Evolutionary conservation across 371 early-diverging fungal genomes (phyloP), one percentile per base, ranked within the genome.

Genomic region (Circinella umbellata): DNA sequence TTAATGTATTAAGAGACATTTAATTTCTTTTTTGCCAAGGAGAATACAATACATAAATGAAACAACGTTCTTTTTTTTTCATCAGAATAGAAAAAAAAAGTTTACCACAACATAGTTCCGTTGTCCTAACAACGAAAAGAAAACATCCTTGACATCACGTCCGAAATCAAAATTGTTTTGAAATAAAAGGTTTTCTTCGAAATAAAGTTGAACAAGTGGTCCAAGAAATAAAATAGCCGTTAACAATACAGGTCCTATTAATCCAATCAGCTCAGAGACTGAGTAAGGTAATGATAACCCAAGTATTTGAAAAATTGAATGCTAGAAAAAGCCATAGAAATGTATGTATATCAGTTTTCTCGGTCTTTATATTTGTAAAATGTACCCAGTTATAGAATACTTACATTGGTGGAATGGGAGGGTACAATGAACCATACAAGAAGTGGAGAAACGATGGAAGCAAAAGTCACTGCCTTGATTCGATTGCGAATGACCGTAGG

Each of bases 171-270:
- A 83, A 38, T 76, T 17, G 15, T 46, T 36, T 64, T 85, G 86
- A 62, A 78, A 78, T 1, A 78, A 81, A 36, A 86, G 63, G 35
- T 63, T 70, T 53, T 71, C 17, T 61, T 84, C 84, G 54, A 80
- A 80, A 42, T 61, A 78, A 64, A 74, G 62, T 17, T 80, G 54
- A 3, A 71, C 61, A 9, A 90, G 61, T 15, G 90, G 89, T 0
- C 90, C 90, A 48, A 83, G 64, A 64, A 88, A 90, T 8, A 90
- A 71, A 48, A 78, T 42, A 7, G 64, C 55, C 10, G 77, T 76
- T 34, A 81, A 64, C 11, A 78, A n/a, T 0, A 81, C 38, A 4
- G 84, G 80, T 0, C 63, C 37, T 9, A 73, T 9, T 8, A 69
- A 57, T 66, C 48, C 61, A 49, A 46, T 14, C 18, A 63, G 20